Base-by-base conservation (phyloP, 768 basidiomycete genomes). In the Termitomyces titanicus region DNA sequence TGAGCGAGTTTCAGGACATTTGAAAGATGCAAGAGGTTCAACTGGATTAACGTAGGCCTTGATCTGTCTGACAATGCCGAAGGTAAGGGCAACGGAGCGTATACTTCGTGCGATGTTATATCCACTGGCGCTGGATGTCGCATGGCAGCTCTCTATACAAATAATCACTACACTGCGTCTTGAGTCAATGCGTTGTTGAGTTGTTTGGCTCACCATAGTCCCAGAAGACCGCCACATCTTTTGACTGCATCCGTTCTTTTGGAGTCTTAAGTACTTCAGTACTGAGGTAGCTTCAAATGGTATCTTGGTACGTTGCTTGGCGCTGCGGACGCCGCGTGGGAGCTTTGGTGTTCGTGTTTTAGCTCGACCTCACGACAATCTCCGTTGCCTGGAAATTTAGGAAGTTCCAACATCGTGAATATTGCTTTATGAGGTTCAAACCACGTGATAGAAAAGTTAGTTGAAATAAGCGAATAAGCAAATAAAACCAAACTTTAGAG, bases 11-110 rank as follows among this genome's bases (percentile, higher is more conserved):
- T 47, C 49, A 27, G 67, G 57, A 10, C 71, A 70, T 58, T 75
- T 77, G 20, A 63, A 33, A 24, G 57, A 58, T 11, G 56, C 54
- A 13, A 62, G 46, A 17, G 59, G 57, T 0, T 76, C 69, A 5
- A 78, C 66, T 24, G 76, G 54, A 56, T 81, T 76, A 47, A 80
- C 65, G 64, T 85, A 85, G 12, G 81, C 81, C 61, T 77, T 81
- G 73, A 85, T 82, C 0, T 72, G 64, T 12, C 71, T 77, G 15
- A 83, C 70, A 47, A 61, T 66, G 35, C 83, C 83, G 62, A 75
- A 80, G 25, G 70, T 52, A 56, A 78, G 79, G 1, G 79, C 77
- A 17, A 79, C 64, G 44, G 66, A 69, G 24, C 77, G 70, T 4
- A 85, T 75, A 46, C 70, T 74, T 56, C 72, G 70, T 5, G 72